Evolutionary conservation across 257 asterid genomes (phyloP).

Genomic region (Solanum appendiculatum): DNA sequence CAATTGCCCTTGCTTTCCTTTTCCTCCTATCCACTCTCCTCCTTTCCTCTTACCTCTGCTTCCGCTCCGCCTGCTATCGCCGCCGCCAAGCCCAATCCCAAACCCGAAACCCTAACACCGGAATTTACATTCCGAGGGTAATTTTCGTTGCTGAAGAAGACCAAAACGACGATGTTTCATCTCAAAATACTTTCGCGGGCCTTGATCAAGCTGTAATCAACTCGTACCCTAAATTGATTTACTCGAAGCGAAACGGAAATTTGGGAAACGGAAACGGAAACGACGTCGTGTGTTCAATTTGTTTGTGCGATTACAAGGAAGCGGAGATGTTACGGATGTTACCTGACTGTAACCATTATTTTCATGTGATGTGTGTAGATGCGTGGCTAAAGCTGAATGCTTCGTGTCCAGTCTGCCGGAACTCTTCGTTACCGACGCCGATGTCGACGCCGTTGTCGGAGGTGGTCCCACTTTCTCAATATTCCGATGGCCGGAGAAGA

Average conservation of each 20-base stretch:
- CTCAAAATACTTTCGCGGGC: conserved; percentile 43
- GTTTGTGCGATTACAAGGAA: conserved; percentile 71
- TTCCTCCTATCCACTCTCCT: conserved; percentile 64
- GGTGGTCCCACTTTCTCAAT: conserved; percentile 66
- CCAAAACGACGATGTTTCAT: conserved; percentile 15
- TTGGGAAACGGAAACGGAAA: conserved; percentile 17
- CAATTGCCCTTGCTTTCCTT: conserved; percentile 73
- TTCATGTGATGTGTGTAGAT: conserved; percentile 74
- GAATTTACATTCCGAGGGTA: conserved; percentile 58
- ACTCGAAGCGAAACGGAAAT: conserved; percentile 24
- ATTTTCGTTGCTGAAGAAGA: conserved; percentile 75
- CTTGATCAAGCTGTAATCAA: conserved; percentile 62
- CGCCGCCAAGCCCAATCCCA: conserved; percentile 16
- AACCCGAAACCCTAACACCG: background rate
- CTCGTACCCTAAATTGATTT: conserved; percentile 67
- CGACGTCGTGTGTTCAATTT: conserved; percentile 66
- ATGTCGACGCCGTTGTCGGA: conserved; percentile 75
- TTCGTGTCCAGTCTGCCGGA: conserved; percentile 80
- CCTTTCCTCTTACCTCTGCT: conserved; percentile 69
- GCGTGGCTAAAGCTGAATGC: conserved; percentile 86
- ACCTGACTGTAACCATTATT: conserved; percentile 80
- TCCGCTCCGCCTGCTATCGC: conserved; percentile 32
- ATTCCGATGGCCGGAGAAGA: conserved; percentile 58
- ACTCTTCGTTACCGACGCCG: conserved; percentile 86
- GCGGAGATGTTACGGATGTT: conserved; percentile 76